phyloP scores from a whole-genome alignment of 352 stramenopile species.

The Phytopythium oedochilum region DNA sequence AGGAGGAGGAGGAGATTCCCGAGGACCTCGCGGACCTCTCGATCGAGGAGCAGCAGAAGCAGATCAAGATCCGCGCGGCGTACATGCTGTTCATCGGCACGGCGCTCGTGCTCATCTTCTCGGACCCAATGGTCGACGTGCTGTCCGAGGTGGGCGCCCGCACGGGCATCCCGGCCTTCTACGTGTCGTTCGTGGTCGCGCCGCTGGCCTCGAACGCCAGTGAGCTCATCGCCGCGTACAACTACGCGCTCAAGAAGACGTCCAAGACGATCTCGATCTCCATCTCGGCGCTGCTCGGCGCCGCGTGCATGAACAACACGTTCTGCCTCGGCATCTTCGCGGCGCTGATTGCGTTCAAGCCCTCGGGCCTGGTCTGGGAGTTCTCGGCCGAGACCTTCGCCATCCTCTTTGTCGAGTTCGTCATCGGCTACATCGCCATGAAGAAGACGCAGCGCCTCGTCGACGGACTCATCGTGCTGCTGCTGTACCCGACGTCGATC shows the following conservation, averaged over 20 bases:
- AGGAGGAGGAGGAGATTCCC: constrained; percentile 93
- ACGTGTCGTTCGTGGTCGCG: constrained; percentile 97
- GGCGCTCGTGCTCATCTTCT: constrained; percentile 92
- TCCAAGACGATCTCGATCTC: constrained; percentile 97
- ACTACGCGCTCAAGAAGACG: constrained; percentile 98
- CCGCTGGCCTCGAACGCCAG: constrained; percentile 98
- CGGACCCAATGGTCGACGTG: constrained; percentile 98
- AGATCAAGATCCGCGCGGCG: constrained; percentile 93
- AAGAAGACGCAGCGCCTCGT: constrained; percentile 86
- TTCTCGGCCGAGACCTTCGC: constrained; percentile 97
- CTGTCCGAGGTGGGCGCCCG: constrained; percentile 91
- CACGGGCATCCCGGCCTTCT: constrained; percentile 93
- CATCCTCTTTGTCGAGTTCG: constrained; percentile 95
- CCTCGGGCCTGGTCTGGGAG: constrained; percentile 92
- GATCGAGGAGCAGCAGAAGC: constrained; percentile 93
- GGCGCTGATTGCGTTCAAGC: constrained; percentile 94
- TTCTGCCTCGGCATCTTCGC: constrained; percentile 98
- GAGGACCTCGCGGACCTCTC: constrained; percentile 92
- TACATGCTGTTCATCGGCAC: constrained; percentile 94
- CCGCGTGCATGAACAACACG: constrained; percentile 99
- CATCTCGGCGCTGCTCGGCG: constrained; percentile 91
- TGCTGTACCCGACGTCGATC: constrained; percentile 93
- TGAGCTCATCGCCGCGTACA: constrained; percentile 97
- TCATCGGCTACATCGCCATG: constrained; percentile 80
- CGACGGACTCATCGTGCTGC: constrained; percentile 78